Base-by-base conservation (phyloP, 139 green algal genomes). In the Picochlorum costavermella region DNA sequence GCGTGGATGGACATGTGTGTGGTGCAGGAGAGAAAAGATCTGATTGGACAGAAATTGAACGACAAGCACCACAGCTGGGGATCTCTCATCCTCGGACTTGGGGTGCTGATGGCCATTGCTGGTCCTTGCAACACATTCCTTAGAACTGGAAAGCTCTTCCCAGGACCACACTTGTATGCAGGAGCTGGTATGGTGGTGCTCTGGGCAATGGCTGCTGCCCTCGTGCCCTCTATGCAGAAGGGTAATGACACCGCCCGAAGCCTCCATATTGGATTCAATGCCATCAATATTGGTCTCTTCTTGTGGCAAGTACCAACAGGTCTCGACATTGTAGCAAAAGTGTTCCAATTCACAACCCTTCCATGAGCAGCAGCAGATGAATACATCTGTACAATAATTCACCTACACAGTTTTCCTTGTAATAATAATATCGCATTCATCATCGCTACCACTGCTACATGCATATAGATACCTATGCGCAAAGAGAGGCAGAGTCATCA, bases 151-250 rank as follows among this genome's bases (percentile, higher is more conserved):
- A 95, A 95, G 81, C 86, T 99, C 30, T 99, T 99, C 83, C 94
- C 94, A 2, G 94, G 94, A 5, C 94, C 94, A 29, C 94, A 99
- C 75, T 86, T 99, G 63, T 99, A 88, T 64, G 90, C 90, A 30
- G 92, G 92, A 23, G 87, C 90, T 26, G 65, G 36, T 64, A 98
- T 99, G 60, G 83, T 88, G 2, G 81, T 78, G 3, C 72, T 98
- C 46, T 99, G 94, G 94, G 92, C 90, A 3, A 50, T 85, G 6
- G 94, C 94, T 16, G 89, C 94, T 0, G 69, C 86, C 0, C 80
- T 98, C 51, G 84, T 95, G 48, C 93, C 93, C 3, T 70, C 79
- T 5, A 99, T 99, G 94, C 83, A 96, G 69, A 96, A 95, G 78
- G 94, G 94, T 60, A 93, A 97, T 75, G 72, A 97, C 6, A 84